Evolutionary conservation across 306 rosid species (phyloP).

Genomic region (Cercis canadensis): DNA sequence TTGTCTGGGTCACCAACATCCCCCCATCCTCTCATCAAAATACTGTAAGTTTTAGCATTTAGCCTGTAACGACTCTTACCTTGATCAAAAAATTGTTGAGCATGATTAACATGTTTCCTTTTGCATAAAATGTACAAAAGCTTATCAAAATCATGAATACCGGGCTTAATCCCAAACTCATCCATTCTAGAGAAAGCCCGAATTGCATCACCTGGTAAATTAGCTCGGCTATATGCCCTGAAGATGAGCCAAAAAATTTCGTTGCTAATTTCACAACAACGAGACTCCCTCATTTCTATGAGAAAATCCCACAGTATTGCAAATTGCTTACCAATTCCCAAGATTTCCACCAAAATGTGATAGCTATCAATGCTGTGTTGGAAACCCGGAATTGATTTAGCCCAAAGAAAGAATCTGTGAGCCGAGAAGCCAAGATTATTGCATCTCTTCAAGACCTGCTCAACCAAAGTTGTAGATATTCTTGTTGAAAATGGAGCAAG

Average conservation of each 20-base stretch:
- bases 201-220: constrained; percentile 78
- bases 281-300: constrained; percentile 61
- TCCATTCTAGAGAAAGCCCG: constrained; percentile 77
- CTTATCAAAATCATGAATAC: constrained; percentile 68
- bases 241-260: constrained; percentile 82
- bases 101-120: constrained; percentile 69
- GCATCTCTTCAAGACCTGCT: constrained; percentile 87
- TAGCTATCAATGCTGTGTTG: constrained; percentile 67
- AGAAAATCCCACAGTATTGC: constrained; percentile 93
- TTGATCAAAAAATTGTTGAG: constrained; percentile 74
- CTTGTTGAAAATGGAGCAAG: constrained; percentile 64
- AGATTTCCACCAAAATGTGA: constrained; percentile 72
- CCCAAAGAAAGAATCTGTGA: constrained; percentile 94
- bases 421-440: constrained; percentile 77
- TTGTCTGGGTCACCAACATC: constrained; percentile 60
- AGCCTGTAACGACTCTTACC: constrained; percentile 55
- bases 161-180: constrained; percentile 74
- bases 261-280: constrained; percentile 48
- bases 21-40: constrained; percentile 86
- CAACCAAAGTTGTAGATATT: constrained; percentile 68
- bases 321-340: constrained; percentile 76
- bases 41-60: constrained; percentile 66
- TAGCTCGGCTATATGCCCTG: constrained; percentile 67
- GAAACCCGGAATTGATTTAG: constrained; percentile 71
- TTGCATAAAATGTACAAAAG: constrained; percentile 70